Conservation (phyloP, 208 protist species). For the Plasmodiophora brassicae region DNA sequence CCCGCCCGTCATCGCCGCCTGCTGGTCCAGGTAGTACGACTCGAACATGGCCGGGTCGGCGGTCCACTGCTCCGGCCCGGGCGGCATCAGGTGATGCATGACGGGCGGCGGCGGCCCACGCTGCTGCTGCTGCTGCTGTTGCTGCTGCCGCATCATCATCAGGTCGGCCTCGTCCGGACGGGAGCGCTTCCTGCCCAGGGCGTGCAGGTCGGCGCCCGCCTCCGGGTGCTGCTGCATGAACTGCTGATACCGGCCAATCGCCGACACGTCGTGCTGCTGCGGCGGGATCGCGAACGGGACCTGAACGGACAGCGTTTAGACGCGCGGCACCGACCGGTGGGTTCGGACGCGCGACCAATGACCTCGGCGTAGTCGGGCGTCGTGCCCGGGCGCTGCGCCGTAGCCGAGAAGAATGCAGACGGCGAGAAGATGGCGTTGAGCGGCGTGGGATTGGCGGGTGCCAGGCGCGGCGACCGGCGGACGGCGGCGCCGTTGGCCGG, state of each 20-base stretch:
- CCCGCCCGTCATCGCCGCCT: too few species aligned
- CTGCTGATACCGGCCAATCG: neutral
- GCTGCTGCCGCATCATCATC: too few species aligned
- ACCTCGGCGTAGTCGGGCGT: neutral
- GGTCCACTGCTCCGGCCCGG: too few species aligned
- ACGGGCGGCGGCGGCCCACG: too few species aligned
- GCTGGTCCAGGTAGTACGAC: too few species aligned
- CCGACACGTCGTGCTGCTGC: neutral
- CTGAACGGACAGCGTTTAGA: too few species aligned
- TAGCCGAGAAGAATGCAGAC: neutral
- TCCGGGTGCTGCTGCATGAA: neutral
- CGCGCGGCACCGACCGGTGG: too few species aligned
- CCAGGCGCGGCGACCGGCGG: neutral
- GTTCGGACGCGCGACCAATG: neutral
- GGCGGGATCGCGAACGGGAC: neutral
- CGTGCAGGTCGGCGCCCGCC: neutral
- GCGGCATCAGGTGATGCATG: too few species aligned
- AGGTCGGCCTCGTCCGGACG: neutral
- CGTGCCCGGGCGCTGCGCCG: neutral
- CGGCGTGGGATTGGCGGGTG: neutral
- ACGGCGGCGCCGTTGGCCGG: neutral
- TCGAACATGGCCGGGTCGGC: too few species aligned
- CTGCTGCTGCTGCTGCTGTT: too few species aligned
- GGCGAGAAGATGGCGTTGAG: neutral
- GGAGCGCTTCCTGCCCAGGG: neutral